Evolutionary conservation across 768 basidiomycete species (phyloP).

Genomic region (Leccinum longicurvipes): DNA sequence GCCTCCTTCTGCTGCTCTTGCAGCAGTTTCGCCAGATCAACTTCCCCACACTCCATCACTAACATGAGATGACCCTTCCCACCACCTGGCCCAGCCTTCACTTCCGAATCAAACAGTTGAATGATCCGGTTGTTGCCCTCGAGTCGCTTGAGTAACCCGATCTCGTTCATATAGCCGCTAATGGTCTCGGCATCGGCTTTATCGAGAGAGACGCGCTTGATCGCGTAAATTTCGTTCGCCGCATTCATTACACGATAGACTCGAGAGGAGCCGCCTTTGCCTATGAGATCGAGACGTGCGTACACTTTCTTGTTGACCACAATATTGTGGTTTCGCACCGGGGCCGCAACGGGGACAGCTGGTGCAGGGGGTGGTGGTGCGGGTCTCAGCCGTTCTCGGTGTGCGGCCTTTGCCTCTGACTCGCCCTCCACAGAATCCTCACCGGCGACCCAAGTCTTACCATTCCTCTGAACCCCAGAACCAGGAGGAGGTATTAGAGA

Average conservation of each 20-base stretch:
- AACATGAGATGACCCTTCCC: conserved; percentile 75
- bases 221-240: conserved; percentile 75
- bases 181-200: conserved; percentile 87
- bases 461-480: conserved; percentile 21
- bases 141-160: conserved; percentile 88
- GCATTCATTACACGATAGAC: conserved; percentile 88
- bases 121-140: conserved; percentile 93
- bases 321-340: conserved; percentile 40
- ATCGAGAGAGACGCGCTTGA: conserved; percentile 91
- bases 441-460: conserved; percentile 46
- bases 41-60: conserved; percentile 97
- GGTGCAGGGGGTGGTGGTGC: conserved; percentile 35
- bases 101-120: conserved; percentile 85
- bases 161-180: conserved; percentile 94
- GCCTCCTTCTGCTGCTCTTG: conserved; percentile 81
- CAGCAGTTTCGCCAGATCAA: conserved; percentile 82
- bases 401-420: conserved; percentile 27
- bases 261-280: conserved; percentile 92
- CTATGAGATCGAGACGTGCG: conserved; percentile 82
- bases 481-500: conserved; percentile 16
- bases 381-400: conserved; percentile 30
- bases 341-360: conserved; percentile 14
- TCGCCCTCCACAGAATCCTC: conserved; percentile 41
- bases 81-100: conserved; percentile 60
- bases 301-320: conserved; percentile 72